These are phyloP conservation scores for Pascua guehoae DNA, from an alignment of 1,284 basidiomycete species.

Conservation along the genomic window DNA sequence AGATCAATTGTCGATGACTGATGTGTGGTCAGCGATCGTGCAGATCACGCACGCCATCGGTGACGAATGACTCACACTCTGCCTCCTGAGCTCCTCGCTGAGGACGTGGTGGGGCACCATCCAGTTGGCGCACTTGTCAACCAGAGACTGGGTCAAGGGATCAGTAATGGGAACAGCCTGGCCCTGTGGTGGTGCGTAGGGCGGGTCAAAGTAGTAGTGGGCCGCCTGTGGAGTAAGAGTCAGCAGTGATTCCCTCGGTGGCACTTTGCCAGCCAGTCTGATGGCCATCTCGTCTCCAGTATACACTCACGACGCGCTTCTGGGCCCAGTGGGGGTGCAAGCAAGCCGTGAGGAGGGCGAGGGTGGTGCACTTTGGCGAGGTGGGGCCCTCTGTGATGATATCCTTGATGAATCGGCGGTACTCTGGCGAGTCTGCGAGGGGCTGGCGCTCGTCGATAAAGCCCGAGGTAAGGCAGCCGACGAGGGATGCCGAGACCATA, in stretches of 20 bases:
- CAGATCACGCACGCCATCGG: not conserved
- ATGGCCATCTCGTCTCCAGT: no score
- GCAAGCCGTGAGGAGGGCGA: constrained; percentile 77
- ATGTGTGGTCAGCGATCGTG: not conserved
- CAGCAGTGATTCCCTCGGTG: not conserved
- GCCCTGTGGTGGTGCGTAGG: constrained; percentile 25
- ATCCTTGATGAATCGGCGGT: constrained; percentile 89
- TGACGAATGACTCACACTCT: constrained; percentile 75
- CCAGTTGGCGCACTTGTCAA: constrained; percentile 88
- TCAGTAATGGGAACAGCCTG: constrained; percentile 65
- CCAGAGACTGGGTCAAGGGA: constrained; percentile 73
- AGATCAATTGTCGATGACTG: constrained; percentile 97
- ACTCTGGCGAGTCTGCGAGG: constrained; percentile 89
- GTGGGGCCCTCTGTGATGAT: constrained; percentile 89
- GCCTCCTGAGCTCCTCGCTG: constrained; percentile 90
- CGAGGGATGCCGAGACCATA: constrained; percentile 76
- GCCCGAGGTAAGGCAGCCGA: constrained; percentile 84
- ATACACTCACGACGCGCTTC: constrained; percentile 57
- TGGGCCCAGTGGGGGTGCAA: constrained; percentile 70
- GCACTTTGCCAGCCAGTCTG: no score
- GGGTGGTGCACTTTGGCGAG: constrained; percentile 83
- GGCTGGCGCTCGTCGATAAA: constrained; percentile 82
- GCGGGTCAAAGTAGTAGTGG: constrained; percentile 52
- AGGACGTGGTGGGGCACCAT: constrained; percentile 80
- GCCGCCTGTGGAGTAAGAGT: constrained; percentile 35